Evolutionary conservation across 805 yeast species (phyloP), one percentile per base, ranked within the genome.

Genomic region (Jamesozyma rosinii): DNA sequence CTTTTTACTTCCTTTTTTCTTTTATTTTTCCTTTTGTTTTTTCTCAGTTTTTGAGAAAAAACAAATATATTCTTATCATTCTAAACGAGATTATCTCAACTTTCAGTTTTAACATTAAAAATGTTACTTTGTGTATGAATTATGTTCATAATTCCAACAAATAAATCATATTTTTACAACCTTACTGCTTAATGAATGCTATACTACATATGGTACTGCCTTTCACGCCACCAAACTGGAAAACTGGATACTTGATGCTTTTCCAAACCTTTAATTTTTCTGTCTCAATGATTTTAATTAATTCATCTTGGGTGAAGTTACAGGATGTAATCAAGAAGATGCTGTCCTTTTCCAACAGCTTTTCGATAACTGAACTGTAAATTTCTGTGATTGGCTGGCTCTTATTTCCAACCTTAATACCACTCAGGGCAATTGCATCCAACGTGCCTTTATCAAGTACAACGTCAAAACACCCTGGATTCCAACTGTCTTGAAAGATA

Each of bases 351-450:
- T 71, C 70, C 63, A 92, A 64, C 41, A 85, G 51, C 43, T 72
- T 71, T 37, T 68, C 67, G 18, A 86, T 79, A 30, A 76, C 79
- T 0, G 51, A 49, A 0, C 88, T 78, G 54, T 92, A 90, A 14
- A 76, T 66, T 22, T 81, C 77, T 44, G 74, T 66, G 2, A 76
- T 72, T 15, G 74, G 70, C 44, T 68, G 66, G 6, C 68, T 70
- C 11, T 64, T 65, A 8, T 64, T 71, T 8, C 64, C 72, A 45
- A 74, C 75, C 18, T 63, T 71, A 1, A 67, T 51, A 19, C 81
- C 82, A 59, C 86, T 85, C 37, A 92, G 70, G 0, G 96, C 97
- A 48, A 92, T 90, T 4, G 99, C 99, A 65, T 92, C 99, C 19
- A 92, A 66, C 0, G 99, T 92, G 8, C 99, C 99, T 61, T 92